phyloP scores from a whole-genome alignment of 2,329 filamentous ascomycete genomes.

The Lachnellula cervina region DNA sequence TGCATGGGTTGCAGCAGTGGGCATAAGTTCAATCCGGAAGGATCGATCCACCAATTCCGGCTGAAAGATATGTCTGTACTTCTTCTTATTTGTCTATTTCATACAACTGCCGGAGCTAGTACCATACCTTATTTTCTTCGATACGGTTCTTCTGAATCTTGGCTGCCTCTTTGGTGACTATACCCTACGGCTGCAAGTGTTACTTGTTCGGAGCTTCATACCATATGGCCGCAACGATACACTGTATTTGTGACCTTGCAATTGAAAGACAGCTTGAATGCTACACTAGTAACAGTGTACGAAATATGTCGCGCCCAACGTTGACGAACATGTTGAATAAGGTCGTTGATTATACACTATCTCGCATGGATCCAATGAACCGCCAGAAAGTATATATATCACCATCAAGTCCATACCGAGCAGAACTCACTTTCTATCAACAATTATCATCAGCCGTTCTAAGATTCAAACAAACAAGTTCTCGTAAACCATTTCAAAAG shows the following conservation, averaged over 20 bases:
- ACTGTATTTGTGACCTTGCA: background rate
- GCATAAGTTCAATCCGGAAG: too few species aligned
- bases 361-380: background rate
- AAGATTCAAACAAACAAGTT: too few species aligned
- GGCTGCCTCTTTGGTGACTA: constrained; percentile 1
- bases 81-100: background rate
- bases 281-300: too few species aligned
- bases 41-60: too few species aligned
- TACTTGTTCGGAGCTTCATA: background rate
- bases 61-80: background rate
- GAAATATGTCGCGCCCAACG: background rate
- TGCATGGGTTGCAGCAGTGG: too few species aligned
- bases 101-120: background rate
- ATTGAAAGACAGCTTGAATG: background rate
- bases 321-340: background rate
- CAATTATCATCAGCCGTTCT: background rate
- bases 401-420: background rate
- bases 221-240: background rate
- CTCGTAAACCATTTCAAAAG: constrained; percentile 4
- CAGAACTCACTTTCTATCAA: background rate
- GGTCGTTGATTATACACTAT: background rate
- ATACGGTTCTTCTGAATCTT: background rate
- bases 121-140: background rate
- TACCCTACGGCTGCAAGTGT: background rate
- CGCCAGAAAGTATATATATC: background rate